Base-by-base conservation (phyloP, 805 yeast genomes). In the Yamadazyma sp. region DNA sequence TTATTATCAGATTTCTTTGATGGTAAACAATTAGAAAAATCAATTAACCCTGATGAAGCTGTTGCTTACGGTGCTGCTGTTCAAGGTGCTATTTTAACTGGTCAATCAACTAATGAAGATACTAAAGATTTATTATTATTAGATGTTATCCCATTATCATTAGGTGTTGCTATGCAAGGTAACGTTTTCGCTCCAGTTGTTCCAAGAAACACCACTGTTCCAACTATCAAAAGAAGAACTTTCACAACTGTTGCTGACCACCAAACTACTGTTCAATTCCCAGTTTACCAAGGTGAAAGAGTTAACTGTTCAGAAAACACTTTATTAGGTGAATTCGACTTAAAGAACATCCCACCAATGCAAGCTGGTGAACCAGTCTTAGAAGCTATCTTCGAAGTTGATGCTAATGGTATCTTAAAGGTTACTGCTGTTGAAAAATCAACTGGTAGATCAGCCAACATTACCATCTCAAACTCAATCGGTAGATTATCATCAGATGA, bases 241-340 rank as follows among this genome's bases (percentile, higher is more conserved):
- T 67, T 67, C 69, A 66, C 73, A 61, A 67, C 73, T 45, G 72
- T 66, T 55, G 71, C 69, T 50, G 73, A 67, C 62, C 70, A 66
- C 62, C 73, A 67, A 54, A 66, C 73, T 49, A 66, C 72, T 43
- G 73, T 67, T 47, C 72, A 65, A 54, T 66, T 67, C 71, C 73
- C 72, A 58, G 73, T 67, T 37, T 67, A 66, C 69, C 72, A 67
- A 55, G 73, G 73, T 66, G 73, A 67, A 60, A 69, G 73, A 62
- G 71, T 66, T 52, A 67, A 67, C 70, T 66, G 72, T 62, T 44
- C 70, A 36, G 73, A 67, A 59, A 67, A 67, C 69, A 67, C 72
- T 52, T 65, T 67, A 56, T 65, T 67, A 54, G 73, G 73, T 63
- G 72, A 67, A 58, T 67, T 67, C 56, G 73, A 67, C 64, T 65